Evolutionary conservation across 306 rosid species (phyloP), one percentile per base, ranked within the genome.

Genomic region (Cyamopsis tetragonoloba): DNA sequence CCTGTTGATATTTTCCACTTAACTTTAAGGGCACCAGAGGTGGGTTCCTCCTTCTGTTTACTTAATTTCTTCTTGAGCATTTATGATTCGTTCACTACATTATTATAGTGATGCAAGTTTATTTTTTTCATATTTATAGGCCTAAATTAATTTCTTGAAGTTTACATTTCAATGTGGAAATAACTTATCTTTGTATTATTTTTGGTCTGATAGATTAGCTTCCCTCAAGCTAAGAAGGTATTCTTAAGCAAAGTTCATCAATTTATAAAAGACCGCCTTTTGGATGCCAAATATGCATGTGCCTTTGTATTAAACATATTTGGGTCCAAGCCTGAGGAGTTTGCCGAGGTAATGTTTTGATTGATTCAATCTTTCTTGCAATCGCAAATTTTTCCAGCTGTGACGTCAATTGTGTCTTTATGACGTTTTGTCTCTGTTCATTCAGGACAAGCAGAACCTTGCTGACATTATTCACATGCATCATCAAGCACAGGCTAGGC

Each of bases 261-360:
- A 62, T 88, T 88, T 81, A 83, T 93, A 68, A 90, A 85, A 80
- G 97, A 90, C 53, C 70, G 70, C 54, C 78, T 81, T 81, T 80
- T 93, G 82, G 97, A 90, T 85, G 87, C 83, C 73, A 93, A 90
- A 85, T 93, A 93, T 70, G 79, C 92, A 41, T 90, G 99, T 79
- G 95, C 97, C 49, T 83, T 93, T 69, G 20, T 90, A 30, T 70
- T 89, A 14, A 84, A 84, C 80, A 84, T 79, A 70, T 76, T 71
- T 69, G 86, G 74, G 63, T 77, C 83, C 76, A 73, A 75, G 71
- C 82, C 82, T 39, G 70, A 73, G 18, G 96, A 90, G 62, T 83
- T 83, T 56, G 86, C 81, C 26, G 95, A 85, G 97, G 99, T 93
- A 89, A 38, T 41, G 65, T 58, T 48, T 81, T 76, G 62, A 46